These are phyloP conservation scores for Pythium plurisporium DNA, from an alignment of 352 stramenopile species.

Conservation along the genomic window DNA sequence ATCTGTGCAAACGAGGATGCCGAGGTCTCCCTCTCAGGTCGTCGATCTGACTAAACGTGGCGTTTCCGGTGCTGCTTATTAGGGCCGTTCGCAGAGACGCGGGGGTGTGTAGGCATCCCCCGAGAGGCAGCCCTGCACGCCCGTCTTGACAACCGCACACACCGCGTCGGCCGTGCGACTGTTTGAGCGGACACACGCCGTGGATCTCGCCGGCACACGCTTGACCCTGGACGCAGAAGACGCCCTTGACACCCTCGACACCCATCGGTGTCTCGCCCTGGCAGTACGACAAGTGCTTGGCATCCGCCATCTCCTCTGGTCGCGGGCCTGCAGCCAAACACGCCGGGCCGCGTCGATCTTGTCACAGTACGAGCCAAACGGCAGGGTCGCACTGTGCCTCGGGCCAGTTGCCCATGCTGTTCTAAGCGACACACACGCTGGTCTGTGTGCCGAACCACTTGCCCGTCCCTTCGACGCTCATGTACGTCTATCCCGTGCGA, in stretches of 20 bases:
- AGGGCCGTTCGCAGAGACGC: too few species aligned
- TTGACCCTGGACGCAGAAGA: conserved; percentile 11
- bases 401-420: conserved; percentile 2
- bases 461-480: conserved; percentile 9
- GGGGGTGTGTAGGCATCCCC: too few species aligned
- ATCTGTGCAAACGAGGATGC: too few species aligned
- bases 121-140: not conserved
- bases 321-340: conserved; percentile 1
- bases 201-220: not conserved
- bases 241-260: conserved; percentile 5
- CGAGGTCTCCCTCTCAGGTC: too few species aligned
- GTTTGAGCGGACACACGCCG: not conserved
- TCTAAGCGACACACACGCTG: conserved; percentile 4
- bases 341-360: not conserved
- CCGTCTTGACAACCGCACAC: not conserved
- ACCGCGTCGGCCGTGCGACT: not conserved
- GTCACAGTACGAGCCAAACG: conserved; percentile 12
- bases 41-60: too few species aligned
- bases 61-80: too few species aligned
- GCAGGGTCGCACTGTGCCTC: conserved; percentile 4
- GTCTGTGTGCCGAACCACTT: conserved; percentile 4
- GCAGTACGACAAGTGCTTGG: not conserved
- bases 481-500: not conserved
- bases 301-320: not conserved
- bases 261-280: conserved; percentile 8